These are phyloP conservation scores for Scedosporium apiospermum DNA, from an alignment of 2,329 filamentous ascomycete species.

Conservation along the genomic window DNA sequence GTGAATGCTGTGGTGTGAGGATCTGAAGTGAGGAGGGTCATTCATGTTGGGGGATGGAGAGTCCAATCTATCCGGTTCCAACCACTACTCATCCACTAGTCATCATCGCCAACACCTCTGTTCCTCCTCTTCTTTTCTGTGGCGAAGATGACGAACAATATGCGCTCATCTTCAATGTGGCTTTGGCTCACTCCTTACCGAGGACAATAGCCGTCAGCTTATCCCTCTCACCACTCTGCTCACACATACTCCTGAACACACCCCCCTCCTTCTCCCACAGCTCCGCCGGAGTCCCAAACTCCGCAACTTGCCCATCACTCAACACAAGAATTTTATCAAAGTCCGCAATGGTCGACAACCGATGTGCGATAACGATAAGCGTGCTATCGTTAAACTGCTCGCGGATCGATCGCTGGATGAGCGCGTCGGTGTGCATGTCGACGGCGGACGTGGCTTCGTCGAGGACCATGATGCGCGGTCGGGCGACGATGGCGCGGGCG, in stretches of 20 bases:
- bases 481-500: conserved; percentile 60
- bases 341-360: conserved; percentile 66
- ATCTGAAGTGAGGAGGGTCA: too few species aligned
- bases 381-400: conserved; percentile 62
- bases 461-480: conserved; percentile 68
- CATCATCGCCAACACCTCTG: too few species aligned
- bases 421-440: conserved; percentile 64
- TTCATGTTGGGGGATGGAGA: too few species aligned
- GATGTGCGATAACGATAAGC: conserved; percentile 65
- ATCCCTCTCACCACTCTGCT: conserved; percentile 50
- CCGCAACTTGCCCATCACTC: conserved; percentile 55
- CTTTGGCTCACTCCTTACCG: conserved; percentile 9
- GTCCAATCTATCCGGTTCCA: too few species aligned
- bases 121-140: too few species aligned
- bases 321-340: conserved; percentile 68
- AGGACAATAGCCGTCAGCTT: conserved; percentile 38
- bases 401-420: conserved; percentile 65
- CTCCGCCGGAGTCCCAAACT: conserved; percentile 56
- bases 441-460: conserved; percentile 74
- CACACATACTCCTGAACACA: conserved; percentile 54
- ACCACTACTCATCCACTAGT: too few species aligned
- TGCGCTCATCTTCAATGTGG: background rate
- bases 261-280: conserved; percentile 45
- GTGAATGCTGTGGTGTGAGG: too few species aligned
- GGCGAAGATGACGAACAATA: too few species aligned